phyloP scores from a whole-genome alignment of 768 basidiomycete species.

The Lactarius evosmus region DNA sequence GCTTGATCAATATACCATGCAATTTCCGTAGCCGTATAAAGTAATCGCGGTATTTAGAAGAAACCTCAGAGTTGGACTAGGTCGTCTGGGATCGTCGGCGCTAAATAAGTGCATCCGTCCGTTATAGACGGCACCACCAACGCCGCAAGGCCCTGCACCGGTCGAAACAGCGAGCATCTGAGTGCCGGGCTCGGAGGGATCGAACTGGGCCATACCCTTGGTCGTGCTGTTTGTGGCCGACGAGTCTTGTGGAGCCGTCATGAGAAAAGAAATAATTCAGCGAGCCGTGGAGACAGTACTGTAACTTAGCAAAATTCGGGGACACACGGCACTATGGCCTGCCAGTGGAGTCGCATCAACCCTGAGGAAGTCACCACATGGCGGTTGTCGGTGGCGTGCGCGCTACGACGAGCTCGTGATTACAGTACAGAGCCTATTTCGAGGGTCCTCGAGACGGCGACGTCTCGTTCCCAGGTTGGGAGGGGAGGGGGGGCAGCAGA shows the following conservation, averaged over 20 bases:
- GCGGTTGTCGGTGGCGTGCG: not conserved
- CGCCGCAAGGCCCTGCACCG: not conserved
- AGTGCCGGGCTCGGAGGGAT: too few relatives aligned
- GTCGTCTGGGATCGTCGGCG: not conserved
- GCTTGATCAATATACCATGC: conserved; percentile 23
- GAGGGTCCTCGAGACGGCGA: not conserved
- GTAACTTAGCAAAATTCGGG: not conserved
- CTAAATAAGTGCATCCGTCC: not conserved
- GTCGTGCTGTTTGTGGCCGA: too few relatives aligned
- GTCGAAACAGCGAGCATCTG: too few relatives aligned
- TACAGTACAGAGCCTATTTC: too few relatives aligned
- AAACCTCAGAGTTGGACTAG: too few relatives aligned
- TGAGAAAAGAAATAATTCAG: not conserved
- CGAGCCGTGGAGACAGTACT: not conserved
- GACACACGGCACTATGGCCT: not conserved
- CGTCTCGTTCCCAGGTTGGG: not conserved
- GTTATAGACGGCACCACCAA: not conserved
- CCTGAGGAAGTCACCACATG: not conserved
- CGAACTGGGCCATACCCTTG: too few relatives aligned
- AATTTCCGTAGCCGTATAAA: not conserved
- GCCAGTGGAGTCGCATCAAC: not conserved
- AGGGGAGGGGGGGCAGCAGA: too few relatives aligned
- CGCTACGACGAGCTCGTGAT: not conserved
- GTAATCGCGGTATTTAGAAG: too few relatives aligned
- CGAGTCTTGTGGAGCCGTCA: not conserved